Evolutionary conservation across 225 moss, liverwort and hornwort species (phyloP), one percentile per base, ranked within the genome.

Genomic region (Physcomitrellopsis africana): DNA sequence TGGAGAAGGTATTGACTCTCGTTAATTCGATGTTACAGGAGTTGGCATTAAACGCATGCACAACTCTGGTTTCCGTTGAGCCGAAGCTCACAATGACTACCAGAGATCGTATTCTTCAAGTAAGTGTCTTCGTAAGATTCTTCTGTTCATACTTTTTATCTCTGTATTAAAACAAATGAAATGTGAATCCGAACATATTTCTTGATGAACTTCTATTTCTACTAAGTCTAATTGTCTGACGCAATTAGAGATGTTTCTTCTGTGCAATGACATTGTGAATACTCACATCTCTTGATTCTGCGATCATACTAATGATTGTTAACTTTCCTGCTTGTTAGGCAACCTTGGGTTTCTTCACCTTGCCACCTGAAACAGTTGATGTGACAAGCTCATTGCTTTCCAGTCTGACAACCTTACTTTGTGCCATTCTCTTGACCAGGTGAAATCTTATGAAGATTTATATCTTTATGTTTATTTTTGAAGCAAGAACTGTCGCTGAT

Each of bases 401-500:
- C 60, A 99, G 92, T 76, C 81, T 99, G 69, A 94, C 90, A 66
- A 93, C 90, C 70, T 82, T 99, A 76, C 85, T 99, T 60, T 94
- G 94, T 77, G 94, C 97, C 64, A 94, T 99, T 70, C 82, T 99
- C 78, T 70, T 92, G 73, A 99, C 97, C 73, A 94, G 97, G 97
- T 99, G 83, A 42, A 57, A 44, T 64, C 45, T 69, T 18, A 65
- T 22, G 46, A 78, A 44, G 23, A 19, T 19, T 10, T 58, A 49
- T 1, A 47, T 79, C 37, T 68, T 53, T 59, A 43, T 58, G 58
- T 48, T 68, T 24, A 48, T 45, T 44, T 64, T 77, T 46, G 57
- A 45, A 1, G 43, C 27, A 43, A 74, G 55, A 61, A 58, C 10
- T 49, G 20, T 15, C 15, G 9, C 11, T 77, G 3, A 45, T 51